Evolutionary conservation across 495 filamentous ascomycete species (phyloP).

Genomic region (Pyrenula aspistea): DNA sequence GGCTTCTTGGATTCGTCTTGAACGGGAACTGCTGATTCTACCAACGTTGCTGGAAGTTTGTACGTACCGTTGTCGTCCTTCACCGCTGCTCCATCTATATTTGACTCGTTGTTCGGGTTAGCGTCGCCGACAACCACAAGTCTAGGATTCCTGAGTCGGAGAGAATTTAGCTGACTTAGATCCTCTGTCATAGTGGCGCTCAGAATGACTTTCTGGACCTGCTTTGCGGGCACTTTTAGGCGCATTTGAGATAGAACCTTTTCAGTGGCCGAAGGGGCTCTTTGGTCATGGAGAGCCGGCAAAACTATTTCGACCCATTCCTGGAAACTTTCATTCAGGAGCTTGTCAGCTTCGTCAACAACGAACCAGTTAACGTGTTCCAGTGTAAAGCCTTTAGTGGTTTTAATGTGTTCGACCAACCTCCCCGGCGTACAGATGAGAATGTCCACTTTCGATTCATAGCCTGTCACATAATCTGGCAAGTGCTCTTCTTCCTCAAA

Average conservation of each 20-base stretch:
- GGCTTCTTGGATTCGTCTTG: slow-evolving; percentile 71
- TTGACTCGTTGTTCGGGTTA: slow-evolving; percentile 23
- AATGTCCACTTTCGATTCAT: slow-evolving; percentile 67
- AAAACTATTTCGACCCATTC: slow-evolving; percentile 75
- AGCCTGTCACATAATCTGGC: slow-evolving; percentile 48
- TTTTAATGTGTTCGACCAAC: slow-evolving; percentile 78
- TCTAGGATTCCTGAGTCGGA: slow-evolving; percentile 63
- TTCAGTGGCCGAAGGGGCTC: slow-evolving; percentile 29
- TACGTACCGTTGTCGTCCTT: slow-evolving; percentile 24
- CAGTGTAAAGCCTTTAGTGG: slow-evolving; percentile 68
- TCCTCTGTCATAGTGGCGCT: slow-evolving; percentile 93
- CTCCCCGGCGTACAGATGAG: slow-evolving; percentile 88
- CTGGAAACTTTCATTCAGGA: slow-evolving; percentile 86
- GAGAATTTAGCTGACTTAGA: slow-evolving; percentile 59
- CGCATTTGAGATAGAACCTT: slow-evolving; percentile 24
- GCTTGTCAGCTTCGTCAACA: slow-evolving; percentile 87
- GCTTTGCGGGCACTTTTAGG: slow-evolving; percentile 22
- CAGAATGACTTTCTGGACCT: slow-evolving; percentile 62
- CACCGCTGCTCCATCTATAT: slow-evolving; percentile 16
- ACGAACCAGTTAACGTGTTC: slow-evolving; percentile 71
- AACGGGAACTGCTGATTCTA: slow-evolving; percentile 64
- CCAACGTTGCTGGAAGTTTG: slow-evolving; percentile 54
- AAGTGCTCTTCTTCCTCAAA: slow-evolving; percentile 29
- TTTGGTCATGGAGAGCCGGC: slow-evolving; percentile 41
- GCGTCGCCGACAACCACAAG: slow-evolving; percentile 53